These are phyloP conservation scores for Geotrichum aggregatum DNA, from an alignment of 1,139 yeast species.

Conservation along the genomic window DNA sequence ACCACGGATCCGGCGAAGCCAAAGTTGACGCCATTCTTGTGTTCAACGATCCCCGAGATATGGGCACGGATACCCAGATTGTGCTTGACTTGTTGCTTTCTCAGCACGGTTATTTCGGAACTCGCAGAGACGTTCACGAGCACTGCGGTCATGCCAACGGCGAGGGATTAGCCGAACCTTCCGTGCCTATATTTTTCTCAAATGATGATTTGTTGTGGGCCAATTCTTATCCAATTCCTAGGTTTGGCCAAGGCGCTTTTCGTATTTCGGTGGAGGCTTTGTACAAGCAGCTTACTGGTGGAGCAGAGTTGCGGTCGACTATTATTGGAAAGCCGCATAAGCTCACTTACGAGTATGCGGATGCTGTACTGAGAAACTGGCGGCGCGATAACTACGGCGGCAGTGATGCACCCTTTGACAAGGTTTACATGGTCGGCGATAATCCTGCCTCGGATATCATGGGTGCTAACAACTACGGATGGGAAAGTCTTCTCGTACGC, in stretches of 20 bases:
- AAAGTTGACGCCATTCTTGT: constrained; percentile 61
- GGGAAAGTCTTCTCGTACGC: constrained; percentile 78
- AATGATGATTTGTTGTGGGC: constrained; percentile 91
- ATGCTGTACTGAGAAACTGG: constrained; percentile 63
- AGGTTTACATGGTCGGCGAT: constrained; percentile 91
- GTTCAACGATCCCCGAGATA: constrained; percentile 87
- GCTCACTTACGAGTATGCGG: constrained; percentile 81
- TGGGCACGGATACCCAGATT: constrained; percentile 81
- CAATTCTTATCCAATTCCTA: constrained; percentile 68
- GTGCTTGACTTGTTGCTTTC: constrained; percentile 69
- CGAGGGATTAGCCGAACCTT: constrained; percentile 43
- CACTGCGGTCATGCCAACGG: constrained; percentile 19
- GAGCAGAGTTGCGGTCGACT: constrained; percentile 48
- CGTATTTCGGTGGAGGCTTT: constrained; percentile 60
- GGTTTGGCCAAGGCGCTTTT: constrained; percentile 93
- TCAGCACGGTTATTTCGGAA: constrained; percentile 61
- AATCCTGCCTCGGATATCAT: constrained; percentile 88
- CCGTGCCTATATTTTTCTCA: constrained; percentile 77
- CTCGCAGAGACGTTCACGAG: constrained; percentile 42
- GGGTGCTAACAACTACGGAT: constrained; percentile 84
- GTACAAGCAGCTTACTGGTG: constrained; percentile 56
- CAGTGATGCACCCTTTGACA: constrained; percentile 30
- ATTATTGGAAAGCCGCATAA: constrained; percentile 82
- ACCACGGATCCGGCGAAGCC: constrained; percentile 16
- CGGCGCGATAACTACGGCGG: constrained; percentile 21